phyloP scores from a whole-genome alignment of 805 yeast genomes.

The Scheffersomyces amazonensis region DNA sequence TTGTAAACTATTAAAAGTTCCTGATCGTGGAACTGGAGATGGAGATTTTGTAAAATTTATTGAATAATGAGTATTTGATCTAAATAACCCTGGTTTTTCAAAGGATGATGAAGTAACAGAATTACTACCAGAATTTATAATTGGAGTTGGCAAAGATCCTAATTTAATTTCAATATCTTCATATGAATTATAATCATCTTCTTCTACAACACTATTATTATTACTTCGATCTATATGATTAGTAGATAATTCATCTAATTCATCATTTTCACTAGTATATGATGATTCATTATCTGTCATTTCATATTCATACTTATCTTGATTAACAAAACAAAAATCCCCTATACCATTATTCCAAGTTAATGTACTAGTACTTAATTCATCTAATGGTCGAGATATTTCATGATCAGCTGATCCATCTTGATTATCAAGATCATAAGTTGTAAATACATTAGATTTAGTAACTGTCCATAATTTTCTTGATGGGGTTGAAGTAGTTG shows the following conservation, averaged over 20 bases:
- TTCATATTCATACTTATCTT: slow-evolving; percentile 44
- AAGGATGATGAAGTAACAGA: slow-evolving; percentile 13
- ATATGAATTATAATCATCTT: slow-evolving; percentile 2
- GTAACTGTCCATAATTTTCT: slow-evolving; percentile 39
- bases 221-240: slow-evolving; percentile 2
- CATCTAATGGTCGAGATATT: slow-evolving; percentile 41
- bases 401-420: slow-evolving; percentile 7
- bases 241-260: slow-evolving; percentile 3
- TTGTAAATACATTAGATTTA: slow-evolving; percentile 34
- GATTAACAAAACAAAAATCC: slow-evolving; percentile 51
- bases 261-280: slow-evolving; percentile 7
- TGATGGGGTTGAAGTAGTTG: slow-evolving; percentile 16
- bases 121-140: slow-evolving; percentile 3
- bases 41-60: slow-evolving; percentile 15
- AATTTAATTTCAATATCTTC: slow-evolving; percentile 2
- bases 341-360: slow-evolving; percentile 57
- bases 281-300: slow-evolving; percentile 7
- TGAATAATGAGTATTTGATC: slow-evolving; percentile 17
- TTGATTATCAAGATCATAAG: slow-evolving; percentile 28
- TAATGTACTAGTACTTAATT: slow-evolving; percentile 48
- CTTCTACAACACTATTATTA: slow-evolving; percentile 3
- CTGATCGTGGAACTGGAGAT: slow-evolving; percentile 15
- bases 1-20: slow-evolving; percentile 8
- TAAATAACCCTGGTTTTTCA: slow-evolving; percentile 17
- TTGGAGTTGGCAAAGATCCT: slow-evolving; percentile 15